Conservation (phyloP, 176 grass and related monocot species). For the Aegilops tauschii region DNA sequence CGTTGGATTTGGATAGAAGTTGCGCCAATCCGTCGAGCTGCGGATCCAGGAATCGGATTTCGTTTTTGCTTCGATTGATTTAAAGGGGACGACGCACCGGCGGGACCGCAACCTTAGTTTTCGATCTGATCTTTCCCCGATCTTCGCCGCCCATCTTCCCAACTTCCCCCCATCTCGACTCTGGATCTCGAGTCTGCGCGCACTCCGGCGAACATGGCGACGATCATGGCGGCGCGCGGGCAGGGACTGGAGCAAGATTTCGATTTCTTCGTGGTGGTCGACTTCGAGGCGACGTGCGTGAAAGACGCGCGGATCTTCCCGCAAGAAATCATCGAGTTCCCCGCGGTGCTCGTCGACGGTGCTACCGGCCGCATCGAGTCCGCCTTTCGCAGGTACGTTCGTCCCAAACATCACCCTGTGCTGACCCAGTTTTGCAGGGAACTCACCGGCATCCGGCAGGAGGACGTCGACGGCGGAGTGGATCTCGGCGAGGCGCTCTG, state of each 20-base stretch:
- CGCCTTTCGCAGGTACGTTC: not conserved
- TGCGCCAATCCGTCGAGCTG: too few relatives aligned
- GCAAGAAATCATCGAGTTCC: not conserved
- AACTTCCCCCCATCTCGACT: too few relatives aligned
- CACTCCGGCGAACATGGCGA: not conserved
- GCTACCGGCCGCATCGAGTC: not conserved
- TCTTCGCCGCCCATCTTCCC: not conserved
- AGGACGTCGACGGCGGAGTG: not conserved
- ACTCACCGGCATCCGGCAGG: not conserved
- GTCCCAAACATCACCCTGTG: not conserved
- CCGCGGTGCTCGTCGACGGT: not conserved
- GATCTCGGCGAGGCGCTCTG: not conserved
- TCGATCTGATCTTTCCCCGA: not conserved
- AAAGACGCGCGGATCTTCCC: not conserved
- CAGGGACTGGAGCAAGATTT: not conserved
- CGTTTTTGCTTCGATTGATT: too few relatives aligned
- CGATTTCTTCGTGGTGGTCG: not conserved
- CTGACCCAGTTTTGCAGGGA: not conserved
- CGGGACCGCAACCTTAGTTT: too few relatives aligned
- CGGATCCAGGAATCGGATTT: too few relatives aligned
- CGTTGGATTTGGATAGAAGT: too few relatives aligned
- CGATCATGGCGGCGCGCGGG: too few relatives aligned
- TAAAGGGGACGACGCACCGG: too few relatives aligned
- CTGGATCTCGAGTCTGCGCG: too few relatives aligned
- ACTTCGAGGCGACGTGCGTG: not conserved